These are phyloP conservation scores for Prosopis cineraria DNA, from an alignment of 306 rosid genomes.

Conservation along the genomic window DNA sequence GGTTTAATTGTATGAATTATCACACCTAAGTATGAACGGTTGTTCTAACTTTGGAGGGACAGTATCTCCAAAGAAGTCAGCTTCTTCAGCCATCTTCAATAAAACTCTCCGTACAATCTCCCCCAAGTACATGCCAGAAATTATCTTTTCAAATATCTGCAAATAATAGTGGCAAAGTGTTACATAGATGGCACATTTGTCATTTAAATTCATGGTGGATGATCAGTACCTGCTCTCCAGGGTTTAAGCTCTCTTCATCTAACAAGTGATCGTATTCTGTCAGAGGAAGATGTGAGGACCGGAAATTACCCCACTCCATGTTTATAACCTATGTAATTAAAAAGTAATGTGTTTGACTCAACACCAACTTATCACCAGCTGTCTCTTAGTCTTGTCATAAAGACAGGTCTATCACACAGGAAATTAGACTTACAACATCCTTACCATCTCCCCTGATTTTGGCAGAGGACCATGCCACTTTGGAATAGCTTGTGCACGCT, in stretches of 20 bases:
- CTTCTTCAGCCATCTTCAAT: slow-evolving; percentile 87
- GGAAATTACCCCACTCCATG: slow-evolving; percentile 99
- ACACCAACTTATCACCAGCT: not conserved
- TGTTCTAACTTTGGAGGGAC: slow-evolving; percentile 77
- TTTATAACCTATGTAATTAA: slow-evolving; percentile 73
- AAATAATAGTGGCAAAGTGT: slow-evolving; percentile 32
- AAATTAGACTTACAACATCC: slow-evolving; percentile 12
- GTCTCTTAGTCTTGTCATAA: slow-evolving; percentile 5
- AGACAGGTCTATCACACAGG: not conserved
- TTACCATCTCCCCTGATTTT: slow-evolving; percentile 92
- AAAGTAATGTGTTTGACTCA: slow-evolving; percentile 8
- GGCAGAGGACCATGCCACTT: slow-evolving; percentile 90
- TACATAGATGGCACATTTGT: slow-evolving; percentile 25
- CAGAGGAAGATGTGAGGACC: slow-evolving; percentile 85
- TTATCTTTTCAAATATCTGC: slow-evolving; percentile 89
- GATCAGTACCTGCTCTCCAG: slow-evolving; percentile 88
- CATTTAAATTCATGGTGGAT: slow-evolving; percentile 12
- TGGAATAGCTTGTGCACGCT: slow-evolving; percentile 86
- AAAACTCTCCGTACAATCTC: slow-evolving; percentile 86
- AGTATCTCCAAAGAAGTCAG: slow-evolving; percentile 78
- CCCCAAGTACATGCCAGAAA: slow-evolving; percentile 98
- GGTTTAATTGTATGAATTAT: slow-evolving; percentile 12
- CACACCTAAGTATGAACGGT: slow-evolving; percentile 80
- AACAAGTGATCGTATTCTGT: slow-evolving; percentile 82
- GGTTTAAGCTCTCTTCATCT: slow-evolving; percentile 84